Base-by-base conservation (phyloP, 192 early-diverging fungal genomes). In the Coemansia guatemalensis region DNA sequence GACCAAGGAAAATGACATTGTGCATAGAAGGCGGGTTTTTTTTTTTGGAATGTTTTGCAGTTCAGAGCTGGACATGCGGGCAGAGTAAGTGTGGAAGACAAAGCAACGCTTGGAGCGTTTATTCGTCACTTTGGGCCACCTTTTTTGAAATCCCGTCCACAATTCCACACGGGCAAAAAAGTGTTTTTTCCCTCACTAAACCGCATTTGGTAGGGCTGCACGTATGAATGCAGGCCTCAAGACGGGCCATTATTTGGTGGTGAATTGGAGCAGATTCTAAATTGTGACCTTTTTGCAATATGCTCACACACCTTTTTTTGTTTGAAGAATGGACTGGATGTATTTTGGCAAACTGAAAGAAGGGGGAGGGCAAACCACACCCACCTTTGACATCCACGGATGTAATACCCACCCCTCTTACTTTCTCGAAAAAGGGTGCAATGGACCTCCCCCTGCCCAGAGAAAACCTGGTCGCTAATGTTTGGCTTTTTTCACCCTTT, bases 141-240 rank as follows among this genome's bases (percentile, higher is more conserved):
- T 12, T 35, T 33, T 30, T 18, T 35, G 32, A 56, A 41, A 32
- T 33, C 56, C 9, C 56, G 25, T 58, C 41, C 56, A 58, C 55
- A 20, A 44, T 54, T 29, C 32, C 22, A 44, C 56, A 35, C 14
- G 17, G 18, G 33, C 14, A 30, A 21, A 30, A 18, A 11, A 27
- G 11, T 33, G 18, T 57, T 57, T 32, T 58, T 48, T 23, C 20
- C 39, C 39, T 44, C 39, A 44, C 39, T 44, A n/a, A 24, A 52
- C 60, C 50, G 27, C 17, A 35, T 62, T 35, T 62, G 50, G 60
- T 47, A 51, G 1, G 32, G 11, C 50, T 63, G 62, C 62, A 63
- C 62, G 62, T 55, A 47, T 63, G 62, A 63, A 63, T 63, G 62
- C 62, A 54, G 52, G 33, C 59, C 53, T 54, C 33, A 8, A 58